These are phyloP conservation scores for Eremothecium coryli DNA, from an alignment of 1,139 yeast species.

Conservation along the genomic window DNA sequence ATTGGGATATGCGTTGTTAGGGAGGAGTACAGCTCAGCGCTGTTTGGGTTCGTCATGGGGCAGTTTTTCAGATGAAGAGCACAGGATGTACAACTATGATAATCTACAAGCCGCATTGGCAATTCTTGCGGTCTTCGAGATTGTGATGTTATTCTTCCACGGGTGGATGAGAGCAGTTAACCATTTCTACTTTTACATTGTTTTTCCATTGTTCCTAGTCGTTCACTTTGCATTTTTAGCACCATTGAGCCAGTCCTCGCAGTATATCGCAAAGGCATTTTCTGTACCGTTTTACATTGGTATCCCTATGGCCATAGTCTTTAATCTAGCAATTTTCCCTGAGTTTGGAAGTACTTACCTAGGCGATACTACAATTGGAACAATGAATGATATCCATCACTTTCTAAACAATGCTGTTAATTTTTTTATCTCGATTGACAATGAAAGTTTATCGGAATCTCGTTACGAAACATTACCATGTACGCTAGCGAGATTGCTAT, in stretches of 20 bases:
- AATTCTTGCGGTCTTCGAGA: slow-evolving; percentile 37
- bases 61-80: slow-evolving; percentile 24
- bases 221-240: slow-evolving; percentile 41
- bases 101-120: slow-evolving; percentile 36
- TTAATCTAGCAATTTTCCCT: slow-evolving; percentile 38
- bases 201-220: slow-evolving; percentile 39
- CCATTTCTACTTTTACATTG: slow-evolving; percentile 39
- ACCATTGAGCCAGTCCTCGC: slow-evolving; percentile 28
- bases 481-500: slow-evolving; percentile 26
- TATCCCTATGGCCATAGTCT: slow-evolving; percentile 35
- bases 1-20: slow-evolving; percentile 35
- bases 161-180: slow-evolving; percentile 42
- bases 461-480: slow-evolving; percentile 19
- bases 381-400: slow-evolving; percentile 35
- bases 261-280: slow-evolving; percentile 31
- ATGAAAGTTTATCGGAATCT: slow-evolving; percentile 12
- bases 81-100: slow-evolving; percentile 23
- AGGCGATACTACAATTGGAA: slow-evolving; percentile 36
- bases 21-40: slow-evolving; percentile 35
- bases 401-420: slow-evolving; percentile 34
- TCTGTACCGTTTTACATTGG: slow-evolving; percentile 39
- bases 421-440: slow-evolving; percentile 32
- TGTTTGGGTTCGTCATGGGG: slow-evolving; percentile 29
- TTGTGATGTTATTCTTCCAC: slow-evolving; percentile 38
- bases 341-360: slow-evolving; percentile 44